These are phyloP conservation scores for Barbarea vulgaris DNA, from an alignment of 345 rosid species.

Conservation along the genomic window DNA sequence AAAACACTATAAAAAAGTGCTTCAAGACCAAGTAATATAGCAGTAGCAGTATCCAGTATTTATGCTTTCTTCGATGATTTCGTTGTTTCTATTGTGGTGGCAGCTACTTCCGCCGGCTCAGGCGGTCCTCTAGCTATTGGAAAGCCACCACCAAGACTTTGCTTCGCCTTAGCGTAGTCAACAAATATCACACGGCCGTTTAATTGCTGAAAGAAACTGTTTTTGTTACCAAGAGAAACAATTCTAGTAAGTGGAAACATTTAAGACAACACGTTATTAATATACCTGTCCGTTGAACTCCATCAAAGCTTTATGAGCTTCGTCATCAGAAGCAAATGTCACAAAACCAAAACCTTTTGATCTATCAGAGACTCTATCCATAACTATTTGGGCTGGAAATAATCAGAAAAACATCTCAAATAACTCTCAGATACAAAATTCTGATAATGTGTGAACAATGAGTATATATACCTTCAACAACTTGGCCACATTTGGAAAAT, in stretches of 20 bases:
- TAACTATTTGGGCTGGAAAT: constrained; percentile 58
- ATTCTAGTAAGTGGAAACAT: background rate
- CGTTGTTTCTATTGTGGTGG: background rate
- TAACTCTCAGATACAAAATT: background rate
- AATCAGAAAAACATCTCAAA: background rate
- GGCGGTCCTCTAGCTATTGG: constrained; percentile 93
- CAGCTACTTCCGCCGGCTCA: constrained; percentile 33
- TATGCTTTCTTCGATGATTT: background rate
- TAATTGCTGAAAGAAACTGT: constrained; percentile 47
- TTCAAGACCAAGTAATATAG: background rate
- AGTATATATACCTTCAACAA: constrained; percentile 66
- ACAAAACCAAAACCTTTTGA: constrained; percentile 89
- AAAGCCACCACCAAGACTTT: constrained; percentile 44
- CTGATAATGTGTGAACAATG: background rate
- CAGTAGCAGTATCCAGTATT: background rate
- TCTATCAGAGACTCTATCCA: constrained; percentile 66
- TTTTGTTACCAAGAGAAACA: background rate
- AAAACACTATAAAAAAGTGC: background rate
- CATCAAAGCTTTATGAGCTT: constrained; percentile 62
- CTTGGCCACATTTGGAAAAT: constrained; percentile 84
- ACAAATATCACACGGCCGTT: constrained; percentile 72
- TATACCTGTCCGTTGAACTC: constrained; percentile 77
- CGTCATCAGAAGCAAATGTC: constrained; percentile 77
- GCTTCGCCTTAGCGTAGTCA: constrained; percentile 69
- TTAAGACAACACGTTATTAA: background rate